Evolutionary conservation across 768 basidiomycete genomes (phyloP).

Genomic region (Hericium erinaceus): DNA sequence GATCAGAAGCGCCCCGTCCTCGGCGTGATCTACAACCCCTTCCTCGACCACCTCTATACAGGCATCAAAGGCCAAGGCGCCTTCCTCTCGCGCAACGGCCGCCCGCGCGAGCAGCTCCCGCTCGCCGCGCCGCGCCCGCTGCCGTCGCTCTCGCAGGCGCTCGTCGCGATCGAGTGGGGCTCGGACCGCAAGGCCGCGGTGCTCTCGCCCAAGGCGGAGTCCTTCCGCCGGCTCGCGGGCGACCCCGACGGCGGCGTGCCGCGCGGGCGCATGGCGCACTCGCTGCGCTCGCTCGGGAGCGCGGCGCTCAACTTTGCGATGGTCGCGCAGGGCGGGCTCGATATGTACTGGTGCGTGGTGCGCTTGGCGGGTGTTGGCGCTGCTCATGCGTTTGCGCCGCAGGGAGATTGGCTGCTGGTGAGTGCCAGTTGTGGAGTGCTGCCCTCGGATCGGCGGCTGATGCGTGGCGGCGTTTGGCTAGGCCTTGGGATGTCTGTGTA

Average conservation of each 20-base stretch:
- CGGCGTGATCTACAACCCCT: slow-evolving; percentile 91
- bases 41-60: slow-evolving; percentile 79
- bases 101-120: slow-evolving; percentile 47
- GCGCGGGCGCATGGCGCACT: slow-evolving; percentile 80
- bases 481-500: slow-evolving; percentile 83
- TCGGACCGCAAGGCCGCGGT: slow-evolving; percentile 53
- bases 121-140: slow-evolving; percentile 50
- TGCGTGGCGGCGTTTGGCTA: slow-evolving; percentile 9
- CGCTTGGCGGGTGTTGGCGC: neutral
- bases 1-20: slow-evolving; percentile 74
- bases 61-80: slow-evolving; percentile 76
- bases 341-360: slow-evolving; percentile 69
- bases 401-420: slow-evolving; percentile 79
- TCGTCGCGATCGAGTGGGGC: slow-evolving; percentile 86
- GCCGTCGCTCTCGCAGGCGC: slow-evolving; percentile 57
- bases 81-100: slow-evolving; percentile 34
- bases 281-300: slow-evolving; percentile 74
- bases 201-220: slow-evolving; percentile 49
- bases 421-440: slow-evolving; percentile 16
- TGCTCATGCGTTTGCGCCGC: neutral
- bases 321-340: slow-evolving; percentile 84
- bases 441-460: neutral
- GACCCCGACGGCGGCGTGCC: slow-evolving; percentile 50
- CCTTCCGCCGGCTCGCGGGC: slow-evolving; percentile 70
- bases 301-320: slow-evolving; percentile 75